Conservation (phyloP, 148 eudicot species). For the Rhododendron henanense region DNA sequence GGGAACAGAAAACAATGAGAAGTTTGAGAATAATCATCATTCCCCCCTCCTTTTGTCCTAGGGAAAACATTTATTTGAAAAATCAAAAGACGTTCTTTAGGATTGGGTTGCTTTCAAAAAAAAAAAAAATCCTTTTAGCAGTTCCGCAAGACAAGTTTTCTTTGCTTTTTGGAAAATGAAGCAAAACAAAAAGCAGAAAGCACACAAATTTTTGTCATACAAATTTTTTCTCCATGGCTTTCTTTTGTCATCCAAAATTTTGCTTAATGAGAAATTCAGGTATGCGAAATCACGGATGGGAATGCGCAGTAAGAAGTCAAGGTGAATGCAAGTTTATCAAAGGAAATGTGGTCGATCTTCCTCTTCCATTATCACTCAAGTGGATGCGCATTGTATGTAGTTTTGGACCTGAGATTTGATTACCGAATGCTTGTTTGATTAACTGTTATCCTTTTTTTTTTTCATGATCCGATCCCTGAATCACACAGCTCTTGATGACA, state of each 20-base stretch:
- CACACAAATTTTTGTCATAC: background rate
- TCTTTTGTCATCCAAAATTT: slow-evolving; percentile 4
- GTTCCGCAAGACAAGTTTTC: background rate
- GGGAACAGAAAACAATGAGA: background rate
- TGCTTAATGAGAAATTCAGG: slow-evolving; percentile 50
- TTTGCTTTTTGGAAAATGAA: background rate
- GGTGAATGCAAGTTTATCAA: slow-evolving; percentile 22
- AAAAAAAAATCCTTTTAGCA: background rate
- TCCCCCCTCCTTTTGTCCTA: background rate
- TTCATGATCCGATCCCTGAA: background rate
- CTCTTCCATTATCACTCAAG: background rate
- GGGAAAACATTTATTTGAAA: background rate
- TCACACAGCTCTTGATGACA: background rate
- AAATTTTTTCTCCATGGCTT: too few species aligned
- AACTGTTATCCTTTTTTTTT: background rate
- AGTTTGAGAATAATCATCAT: background rate
- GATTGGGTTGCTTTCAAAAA: background rate
- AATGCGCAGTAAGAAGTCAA: slow-evolving; percentile 64
- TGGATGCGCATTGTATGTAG: background rate
- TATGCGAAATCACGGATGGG: slow-evolving; percentile 95
- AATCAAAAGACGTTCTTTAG: background rate
- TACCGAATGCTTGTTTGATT: background rate
- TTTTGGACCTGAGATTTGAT: background rate
- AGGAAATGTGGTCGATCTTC: background rate
- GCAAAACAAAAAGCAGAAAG: background rate